These are phyloP conservation scores for Termitomyces sp. DNA, from an alignment of 1,284 basidiomycete species.

Conservation along the genomic window DNA sequence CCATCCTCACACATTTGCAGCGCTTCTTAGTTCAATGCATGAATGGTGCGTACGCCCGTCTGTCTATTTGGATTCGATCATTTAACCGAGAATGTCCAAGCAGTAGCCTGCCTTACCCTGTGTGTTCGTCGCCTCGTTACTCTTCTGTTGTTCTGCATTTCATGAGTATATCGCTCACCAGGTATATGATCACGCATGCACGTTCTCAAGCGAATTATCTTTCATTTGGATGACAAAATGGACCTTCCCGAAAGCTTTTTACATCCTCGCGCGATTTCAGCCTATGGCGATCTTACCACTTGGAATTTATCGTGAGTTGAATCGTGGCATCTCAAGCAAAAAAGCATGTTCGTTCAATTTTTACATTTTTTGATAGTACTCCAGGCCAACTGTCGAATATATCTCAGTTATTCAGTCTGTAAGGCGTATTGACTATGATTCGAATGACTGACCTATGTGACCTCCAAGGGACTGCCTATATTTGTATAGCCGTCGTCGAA, in stretches of 20 bases:
- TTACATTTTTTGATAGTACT: neutral
- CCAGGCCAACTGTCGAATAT: neutral
- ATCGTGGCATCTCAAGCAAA: neutral
- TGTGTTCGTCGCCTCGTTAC: neutral
- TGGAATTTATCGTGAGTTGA: constrained; percentile 2
- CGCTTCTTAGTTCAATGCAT: constrained; percentile 3
- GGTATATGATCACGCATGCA: constrained; percentile 8
- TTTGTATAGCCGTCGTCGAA: constrained; percentile 1
- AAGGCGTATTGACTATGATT: neutral
- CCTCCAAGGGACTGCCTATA: constrained; percentile 1
- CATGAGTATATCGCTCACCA: neutral
- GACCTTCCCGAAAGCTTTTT: constrained; percentile 8
- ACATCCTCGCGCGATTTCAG: constrained; percentile 8
- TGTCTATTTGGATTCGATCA: neutral
- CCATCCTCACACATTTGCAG: neutral
- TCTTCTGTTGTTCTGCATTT: neutral
- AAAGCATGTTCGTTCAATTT: neutral
- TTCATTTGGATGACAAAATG: constrained; percentile 9
- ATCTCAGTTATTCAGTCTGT: constrained; percentile 5
- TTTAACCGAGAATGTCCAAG: too few species aligned
- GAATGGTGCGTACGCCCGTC: neutral
- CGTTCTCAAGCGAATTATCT: constrained; percentile 6
- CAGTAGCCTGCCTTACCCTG: neutral
- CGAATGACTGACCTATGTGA: neutral
- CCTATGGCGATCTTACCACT: neutral